phyloP scores from a whole-genome alignment of 116 monocot species.

The Iris pallida region DNA sequence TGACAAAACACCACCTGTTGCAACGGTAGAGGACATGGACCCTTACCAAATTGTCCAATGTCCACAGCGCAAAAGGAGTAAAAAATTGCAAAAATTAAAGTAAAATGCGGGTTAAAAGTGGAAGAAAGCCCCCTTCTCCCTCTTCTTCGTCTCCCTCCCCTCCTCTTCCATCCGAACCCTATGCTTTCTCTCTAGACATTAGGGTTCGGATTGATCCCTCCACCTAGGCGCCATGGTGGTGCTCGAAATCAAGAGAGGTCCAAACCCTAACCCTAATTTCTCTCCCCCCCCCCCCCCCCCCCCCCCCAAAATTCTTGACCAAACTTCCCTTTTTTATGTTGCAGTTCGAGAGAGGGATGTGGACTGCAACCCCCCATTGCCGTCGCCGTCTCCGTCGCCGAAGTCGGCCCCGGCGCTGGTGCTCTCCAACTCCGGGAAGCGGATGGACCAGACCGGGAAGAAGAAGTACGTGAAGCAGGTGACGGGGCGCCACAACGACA shows the following conservation, averaged over 20 bases:
- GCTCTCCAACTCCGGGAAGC: constrained; percentile 35
- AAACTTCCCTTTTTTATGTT: not conserved
- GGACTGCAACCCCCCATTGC: constrained; percentile 4
- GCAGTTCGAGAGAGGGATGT: constrained; percentile 4
- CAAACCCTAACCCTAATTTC: not conserved
- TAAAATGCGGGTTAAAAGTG: too few relatives aligned
- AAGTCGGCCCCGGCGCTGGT: constrained; percentile 24
- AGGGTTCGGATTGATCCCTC: too few relatives aligned
- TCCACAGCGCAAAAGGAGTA: too few relatives aligned
- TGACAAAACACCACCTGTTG: too few relatives aligned
- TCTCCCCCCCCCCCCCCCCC: too few relatives aligned
- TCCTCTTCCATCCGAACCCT: too few relatives aligned
- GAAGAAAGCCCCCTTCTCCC: too few relatives aligned
- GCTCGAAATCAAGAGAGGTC: constrained; percentile 9
- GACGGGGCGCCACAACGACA: constrained; percentile 78
- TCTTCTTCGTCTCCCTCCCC: too few relatives aligned
- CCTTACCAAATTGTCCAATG: too few relatives aligned
- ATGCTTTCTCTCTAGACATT: too few relatives aligned
- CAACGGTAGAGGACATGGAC: too few relatives aligned
- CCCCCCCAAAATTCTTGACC: not conserved
- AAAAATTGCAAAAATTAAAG: too few relatives aligned
- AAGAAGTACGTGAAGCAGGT: constrained; percentile 71
- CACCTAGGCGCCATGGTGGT: not conserved
- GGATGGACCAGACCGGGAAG: constrained; percentile 30
- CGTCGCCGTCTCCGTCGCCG: constrained; percentile 17